Base-by-base conservation (phyloP, 352 stramenopile genomes). In the Globisporangium parvum region DNA sequence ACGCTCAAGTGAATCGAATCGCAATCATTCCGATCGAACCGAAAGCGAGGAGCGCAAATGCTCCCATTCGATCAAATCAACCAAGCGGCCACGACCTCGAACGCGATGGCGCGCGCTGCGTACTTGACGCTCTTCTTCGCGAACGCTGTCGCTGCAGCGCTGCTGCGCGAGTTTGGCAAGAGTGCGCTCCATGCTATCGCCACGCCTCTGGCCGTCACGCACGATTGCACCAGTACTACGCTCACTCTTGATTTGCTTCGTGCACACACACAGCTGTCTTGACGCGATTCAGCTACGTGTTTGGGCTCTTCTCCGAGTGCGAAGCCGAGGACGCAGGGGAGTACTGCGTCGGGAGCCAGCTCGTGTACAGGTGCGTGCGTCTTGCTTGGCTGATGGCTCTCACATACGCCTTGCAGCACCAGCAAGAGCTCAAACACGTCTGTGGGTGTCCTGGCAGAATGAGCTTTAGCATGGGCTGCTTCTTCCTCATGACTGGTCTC, bases 61-160 rank as follows among this genome's bases (percentile, higher is more conserved):
- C n/a, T n/a, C n/a, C 26, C 14, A 44, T 20, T 44, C 39, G 6
- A 44, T 2, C 9, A n/a, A 31, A 31, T 2, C 26, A 6, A 31
- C 26, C 26, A 31, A 31, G 26, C 6, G 26, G 26, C 26, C 37
- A 18, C 37, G 37, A 41, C 37, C 37, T 41, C 37, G 39, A 67
- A 3, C 66, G 5, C 18, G 28, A 63, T 63, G 57, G 57, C 57
- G 35, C 72, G 76, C 28, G 51, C 70, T 10, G 72, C 62, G 50
- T 87, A 88, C 55, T 58, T 85, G n/a, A 65, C 67, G 64, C 73
- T 89, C 51, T 85, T 91, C 75, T 91, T 91, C 66, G 52, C 65
- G 47, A 89, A 69, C 60, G 66, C 78, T 37, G 55, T 72, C 23
- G 58, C 56, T 18, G 81, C 81, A 4, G 69, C 71, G 41, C 57